Conservation (phyloP, 257 asterid genomes). For the Nicotiana benthamiana region DNA sequence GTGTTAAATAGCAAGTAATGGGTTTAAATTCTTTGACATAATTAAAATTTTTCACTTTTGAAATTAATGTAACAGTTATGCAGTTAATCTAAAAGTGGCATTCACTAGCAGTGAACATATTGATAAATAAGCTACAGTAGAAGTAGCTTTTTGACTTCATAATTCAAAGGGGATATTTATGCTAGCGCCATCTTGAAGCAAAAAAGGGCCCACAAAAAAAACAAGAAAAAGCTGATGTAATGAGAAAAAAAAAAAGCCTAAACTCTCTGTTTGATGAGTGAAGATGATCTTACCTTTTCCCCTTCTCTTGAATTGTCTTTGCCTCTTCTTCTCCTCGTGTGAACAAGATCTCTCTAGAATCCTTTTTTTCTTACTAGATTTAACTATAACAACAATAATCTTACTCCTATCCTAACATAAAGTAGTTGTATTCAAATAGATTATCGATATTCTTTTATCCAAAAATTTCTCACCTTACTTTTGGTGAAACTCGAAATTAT, state of each 20-base stretch:
- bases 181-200: constrained; percentile 25
- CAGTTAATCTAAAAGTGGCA: neutral
- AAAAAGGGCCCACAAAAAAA: constrained; percentile 19
- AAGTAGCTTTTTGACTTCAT: constrained; percentile 10
- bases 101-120: neutral
- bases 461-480: too few species aligned
- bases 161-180: constrained; percentile 12
- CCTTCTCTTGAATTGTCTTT: neutral
- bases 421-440: too few species aligned
- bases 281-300: neutral
- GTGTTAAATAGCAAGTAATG: too few species aligned
- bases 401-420: too few species aligned
- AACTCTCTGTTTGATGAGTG: neutral
- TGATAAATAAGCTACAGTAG: neutral
- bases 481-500: too few species aligned
- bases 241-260: constrained; percentile 1
- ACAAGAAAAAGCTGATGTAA: neutral
- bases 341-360: constrained; percentile 23
- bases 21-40: too few species aligned
- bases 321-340: constrained; percentile 10
- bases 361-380: neutral
- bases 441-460: too few species aligned
- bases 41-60: too few species aligned
- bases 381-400: too few species aligned
- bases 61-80: too few species aligned